Evolutionary conservation across 495 filamentous ascomycete genomes (phyloP).

Genomic region (Aspergillus haitiensis): DNA sequence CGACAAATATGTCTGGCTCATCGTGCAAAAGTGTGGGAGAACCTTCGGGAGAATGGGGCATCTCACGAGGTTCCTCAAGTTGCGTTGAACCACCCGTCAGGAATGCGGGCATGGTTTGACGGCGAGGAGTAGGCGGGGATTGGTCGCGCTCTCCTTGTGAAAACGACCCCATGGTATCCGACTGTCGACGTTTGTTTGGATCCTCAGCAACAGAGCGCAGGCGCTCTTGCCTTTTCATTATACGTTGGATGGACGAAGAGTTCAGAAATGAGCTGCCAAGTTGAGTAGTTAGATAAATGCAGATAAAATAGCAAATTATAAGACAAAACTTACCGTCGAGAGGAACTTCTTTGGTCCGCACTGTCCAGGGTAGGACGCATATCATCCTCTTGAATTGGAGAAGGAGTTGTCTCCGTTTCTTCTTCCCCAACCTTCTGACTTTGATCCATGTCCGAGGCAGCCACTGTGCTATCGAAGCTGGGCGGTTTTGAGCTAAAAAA

Average conservation of each 20-base stretch:
- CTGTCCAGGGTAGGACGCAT: not conserved
- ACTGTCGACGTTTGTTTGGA: constrained; percentile 16
- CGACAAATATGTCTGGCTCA: constrained; percentile 12
- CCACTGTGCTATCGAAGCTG: constrained; percentile 17
- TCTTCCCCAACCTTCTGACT: not conserved
- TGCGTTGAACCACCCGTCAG: not conserved
- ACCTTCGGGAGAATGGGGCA: constrained; percentile 12
- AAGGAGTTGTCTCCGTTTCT: constrained; percentile 7
- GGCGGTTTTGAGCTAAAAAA: constrained; percentile 13
- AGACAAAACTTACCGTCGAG: constrained; percentile 15
- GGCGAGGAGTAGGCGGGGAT: constrained; percentile 10
- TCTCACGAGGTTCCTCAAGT: constrained; percentile 3
- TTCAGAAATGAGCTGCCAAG: constrained; percentile 22
- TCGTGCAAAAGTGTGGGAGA: constrained; percentile 16
- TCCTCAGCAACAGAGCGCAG: constrained; percentile 2
- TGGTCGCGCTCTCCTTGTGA: constrained; percentile 3
- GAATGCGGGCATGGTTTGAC: constrained; percentile 18
- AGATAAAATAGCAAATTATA: not conserved
- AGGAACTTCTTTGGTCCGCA: constrained; percentile 20
- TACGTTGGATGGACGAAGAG: constrained; percentile 9
- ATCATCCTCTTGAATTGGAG: not conserved
- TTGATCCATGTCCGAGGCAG: constrained; percentile 8
- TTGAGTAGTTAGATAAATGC: constrained; percentile 1
- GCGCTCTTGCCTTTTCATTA: constrained; percentile 21
- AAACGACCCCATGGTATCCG: constrained; percentile 14